Percentiles rank a stretch among this genome's conserved stretches.
phyloP scores from a whole-genome alignment of 768 basidiomycete genomes.

The Clavaria fumosa region DNA sequence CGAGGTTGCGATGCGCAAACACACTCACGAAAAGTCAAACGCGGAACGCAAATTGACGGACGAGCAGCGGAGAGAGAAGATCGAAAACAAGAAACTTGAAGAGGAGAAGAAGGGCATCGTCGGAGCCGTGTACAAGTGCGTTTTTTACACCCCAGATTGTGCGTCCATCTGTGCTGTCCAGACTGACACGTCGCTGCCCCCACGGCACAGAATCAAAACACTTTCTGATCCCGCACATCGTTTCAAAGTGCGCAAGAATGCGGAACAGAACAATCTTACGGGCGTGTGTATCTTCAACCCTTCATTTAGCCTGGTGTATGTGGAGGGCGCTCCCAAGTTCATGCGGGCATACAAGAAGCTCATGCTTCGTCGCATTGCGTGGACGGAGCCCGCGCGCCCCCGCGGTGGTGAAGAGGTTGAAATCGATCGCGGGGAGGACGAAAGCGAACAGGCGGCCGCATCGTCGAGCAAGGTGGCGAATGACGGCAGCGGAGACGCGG shows the following conservation, averaged over 20 bases:
- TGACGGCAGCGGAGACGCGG: slow-evolving; percentile 17
- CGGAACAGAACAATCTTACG: slow-evolving; percentile 76
- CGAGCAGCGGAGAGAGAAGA: slow-evolving; percentile 78
- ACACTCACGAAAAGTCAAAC: slow-evolving; percentile 89
- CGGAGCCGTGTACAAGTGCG: slow-evolving; percentile 86
- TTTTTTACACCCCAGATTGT: slow-evolving; percentile 11
- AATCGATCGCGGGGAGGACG: slow-evolving; percentile 38
- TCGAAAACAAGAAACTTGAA: slow-evolving; percentile 70
- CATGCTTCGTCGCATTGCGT: slow-evolving; percentile 76
- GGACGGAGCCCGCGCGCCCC: slow-evolving; percentile 84
- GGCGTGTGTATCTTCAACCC: slow-evolving; percentile 89
- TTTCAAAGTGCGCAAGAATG: slow-evolving; percentile 95
- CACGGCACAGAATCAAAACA: slow-evolving; percentile 52
- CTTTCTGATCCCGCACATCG: slow-evolving; percentile 87
- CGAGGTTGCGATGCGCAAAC: slow-evolving; percentile 83
- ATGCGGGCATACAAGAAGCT: slow-evolving; percentile 79
- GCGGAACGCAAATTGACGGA: slow-evolving; percentile 81
- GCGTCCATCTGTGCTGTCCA: neutral
- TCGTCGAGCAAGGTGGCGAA: no score
- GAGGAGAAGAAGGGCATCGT: slow-evolving; percentile 76
- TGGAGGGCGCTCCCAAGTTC: slow-evolving; percentile 80
- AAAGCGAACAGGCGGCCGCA: slow-evolving; percentile 23
- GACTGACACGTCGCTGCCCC: neutral
- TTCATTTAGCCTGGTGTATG: slow-evolving; percentile 78
- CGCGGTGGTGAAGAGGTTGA: slow-evolving; percentile 61